Conservation (phyloP, 2,329 filamentous ascomycete species). For the Xylariaceae sp. region DNA sequence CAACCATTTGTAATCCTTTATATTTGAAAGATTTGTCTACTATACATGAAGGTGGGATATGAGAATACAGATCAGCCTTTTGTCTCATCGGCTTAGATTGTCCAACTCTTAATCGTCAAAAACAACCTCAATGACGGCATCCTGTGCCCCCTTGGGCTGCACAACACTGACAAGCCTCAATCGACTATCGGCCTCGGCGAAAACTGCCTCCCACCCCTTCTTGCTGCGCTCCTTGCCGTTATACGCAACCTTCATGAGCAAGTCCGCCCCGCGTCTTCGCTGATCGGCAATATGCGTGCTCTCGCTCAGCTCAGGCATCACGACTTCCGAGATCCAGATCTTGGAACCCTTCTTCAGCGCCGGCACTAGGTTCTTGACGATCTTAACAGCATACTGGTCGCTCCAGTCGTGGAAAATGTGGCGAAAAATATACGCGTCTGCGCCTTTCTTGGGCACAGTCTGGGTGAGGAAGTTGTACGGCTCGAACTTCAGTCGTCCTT, state of each 20-base stretch:
- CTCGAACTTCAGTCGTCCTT: constrained; percentile 18
- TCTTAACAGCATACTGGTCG: constrained; percentile 30
- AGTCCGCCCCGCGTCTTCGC: constrained; percentile 18
- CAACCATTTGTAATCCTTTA: no score
- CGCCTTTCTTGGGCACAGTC: constrained; percentile 15
- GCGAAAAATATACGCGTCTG: constrained; percentile 28
- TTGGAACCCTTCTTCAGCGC: constrained; percentile 24
- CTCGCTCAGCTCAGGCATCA: constrained; percentile 18
- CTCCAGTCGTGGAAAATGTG: constrained; percentile 35
- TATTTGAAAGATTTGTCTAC: no score
- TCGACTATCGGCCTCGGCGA: constrained; percentile 17
- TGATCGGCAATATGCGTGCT: constrained; percentile 8
- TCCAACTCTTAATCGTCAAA: constrained; percentile 10
- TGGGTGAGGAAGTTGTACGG: constrained; percentile 24
- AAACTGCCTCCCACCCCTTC: constrained; percentile 16
- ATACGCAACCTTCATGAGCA: constrained; percentile 19
- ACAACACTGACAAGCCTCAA: constrained; percentile 15
- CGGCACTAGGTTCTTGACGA: constrained; percentile 29
- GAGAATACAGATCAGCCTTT: no score
- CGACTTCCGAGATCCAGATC: constrained; percentile 25
- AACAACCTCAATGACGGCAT: constrained; percentile 17
- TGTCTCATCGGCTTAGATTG: neutral
- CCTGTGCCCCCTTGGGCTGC: constrained; percentile 13
- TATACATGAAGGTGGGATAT: no score
- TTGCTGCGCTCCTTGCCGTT: constrained; percentile 20